These are phyloP conservation scores for Blechomonas ayalai DNA, from an alignment of 208 protist genomes.

Conservation along the genomic window DNA sequence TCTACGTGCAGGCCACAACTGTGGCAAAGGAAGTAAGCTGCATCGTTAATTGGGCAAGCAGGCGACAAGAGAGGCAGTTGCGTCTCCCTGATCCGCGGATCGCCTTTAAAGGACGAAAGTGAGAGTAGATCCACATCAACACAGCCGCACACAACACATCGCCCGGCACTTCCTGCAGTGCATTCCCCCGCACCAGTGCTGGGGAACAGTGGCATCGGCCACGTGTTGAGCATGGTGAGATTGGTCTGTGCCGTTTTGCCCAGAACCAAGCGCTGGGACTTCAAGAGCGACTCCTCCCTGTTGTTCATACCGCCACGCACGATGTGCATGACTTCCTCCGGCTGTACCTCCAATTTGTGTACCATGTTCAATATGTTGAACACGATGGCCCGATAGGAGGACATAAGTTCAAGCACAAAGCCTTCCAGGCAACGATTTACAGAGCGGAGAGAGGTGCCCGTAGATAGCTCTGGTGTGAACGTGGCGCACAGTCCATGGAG, in stretches of 20 bases:
- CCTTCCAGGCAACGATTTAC: slow-evolving; percentile 50
- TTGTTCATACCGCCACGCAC: not conserved
- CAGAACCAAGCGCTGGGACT: slow-evolving; percentile 13
- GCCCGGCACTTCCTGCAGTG: no score
- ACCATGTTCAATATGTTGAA: slow-evolving; percentile 80
- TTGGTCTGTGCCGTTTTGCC: slow-evolving; percentile 21
- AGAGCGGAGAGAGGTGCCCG: slow-evolving; percentile 31
- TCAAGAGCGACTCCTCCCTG: not conserved
- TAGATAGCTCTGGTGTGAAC: slow-evolving; percentile 55
- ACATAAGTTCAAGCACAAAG: slow-evolving; percentile 49
- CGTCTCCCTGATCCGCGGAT: no score
- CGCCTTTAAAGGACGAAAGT: no score
- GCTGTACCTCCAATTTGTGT: slow-evolving; percentile 28
- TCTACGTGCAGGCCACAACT: no score
- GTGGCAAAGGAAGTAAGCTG: no score
- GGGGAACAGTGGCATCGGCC: slow-evolving; percentile 1
- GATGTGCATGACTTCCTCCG: slow-evolving; percentile 4
- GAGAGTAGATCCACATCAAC: no score
- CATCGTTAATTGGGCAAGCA: no score
- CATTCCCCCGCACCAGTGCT: no score
- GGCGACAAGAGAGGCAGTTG: no score
- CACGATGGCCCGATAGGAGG: slow-evolving; percentile 48
- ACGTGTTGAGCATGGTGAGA: slow-evolving; percentile 4
- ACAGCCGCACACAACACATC: no score
- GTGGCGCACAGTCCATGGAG: slow-evolving; percentile 26